phyloP scores from a whole-genome alignment of 2,329 filamentous ascomycete species.

The Penicillium sp. region DNA sequence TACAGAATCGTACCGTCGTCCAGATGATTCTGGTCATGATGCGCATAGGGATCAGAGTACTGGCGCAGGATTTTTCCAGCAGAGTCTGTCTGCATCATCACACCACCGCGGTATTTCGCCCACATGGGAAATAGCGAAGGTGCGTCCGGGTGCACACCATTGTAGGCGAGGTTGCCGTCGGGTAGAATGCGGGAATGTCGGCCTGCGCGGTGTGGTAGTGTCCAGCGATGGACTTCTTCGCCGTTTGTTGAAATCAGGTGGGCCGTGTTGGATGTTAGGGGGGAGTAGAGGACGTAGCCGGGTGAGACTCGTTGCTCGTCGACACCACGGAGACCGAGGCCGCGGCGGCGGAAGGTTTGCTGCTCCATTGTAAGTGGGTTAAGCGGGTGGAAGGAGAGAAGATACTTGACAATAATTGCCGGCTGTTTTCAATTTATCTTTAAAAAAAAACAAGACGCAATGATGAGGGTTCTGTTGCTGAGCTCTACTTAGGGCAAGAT shows the following conservation, averaged over 20 bases:
- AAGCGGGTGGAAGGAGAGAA: too few species aligned
- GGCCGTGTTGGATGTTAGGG: constrained; percentile 43
- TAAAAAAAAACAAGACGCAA: too few species aligned
- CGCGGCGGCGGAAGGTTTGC: constrained; percentile 44
- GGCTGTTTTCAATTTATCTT: background rate
- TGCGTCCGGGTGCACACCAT: constrained; percentile 41
- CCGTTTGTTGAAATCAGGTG: constrained; percentile 45
- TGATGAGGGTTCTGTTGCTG: background rate
- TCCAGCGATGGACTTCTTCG: constrained; percentile 47
- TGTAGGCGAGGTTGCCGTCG: constrained; percentile 48
- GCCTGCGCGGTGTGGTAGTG: constrained; percentile 43
- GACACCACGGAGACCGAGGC: constrained; percentile 43
- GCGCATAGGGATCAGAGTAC: constrained; percentile 44
- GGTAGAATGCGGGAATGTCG: constrained; percentile 48
- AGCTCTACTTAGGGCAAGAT: constrained; percentile 7
- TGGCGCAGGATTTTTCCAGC: constrained; percentile 42
- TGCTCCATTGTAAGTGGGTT: constrained; percentile 40
- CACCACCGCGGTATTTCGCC: constrained; percentile 49
- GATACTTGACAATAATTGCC: background rate
- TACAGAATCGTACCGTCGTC: constrained; percentile 47
- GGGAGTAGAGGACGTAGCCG: constrained; percentile 46
- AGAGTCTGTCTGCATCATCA: constrained; percentile 46
- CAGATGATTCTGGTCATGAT: constrained; percentile 50
- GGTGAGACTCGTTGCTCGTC: constrained; percentile 38
- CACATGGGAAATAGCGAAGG: constrained; percentile 46